These are phyloP conservation scores for Wickerhamiella shivajii DNA, from an alignment of 805 yeast genomes.

Conservation along the genomic window DNA sequence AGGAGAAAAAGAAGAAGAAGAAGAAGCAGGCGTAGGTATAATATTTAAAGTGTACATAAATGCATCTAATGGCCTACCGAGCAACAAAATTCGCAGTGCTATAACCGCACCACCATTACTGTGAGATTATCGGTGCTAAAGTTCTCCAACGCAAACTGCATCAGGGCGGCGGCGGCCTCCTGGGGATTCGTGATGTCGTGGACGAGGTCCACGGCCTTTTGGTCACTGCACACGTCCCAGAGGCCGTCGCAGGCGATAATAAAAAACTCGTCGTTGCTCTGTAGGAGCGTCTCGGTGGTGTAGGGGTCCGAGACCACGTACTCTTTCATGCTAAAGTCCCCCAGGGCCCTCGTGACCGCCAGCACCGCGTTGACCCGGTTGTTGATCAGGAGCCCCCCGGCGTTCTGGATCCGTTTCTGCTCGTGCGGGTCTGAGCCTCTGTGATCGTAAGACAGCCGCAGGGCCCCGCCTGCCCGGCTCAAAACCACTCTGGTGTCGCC, in stretches of 20 bases:
- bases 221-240: constrained; percentile 89
- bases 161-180: constrained; percentile 50
- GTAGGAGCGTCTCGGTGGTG: constrained; percentile 73
- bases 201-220: constrained; percentile 63
- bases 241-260: constrained; percentile 93
- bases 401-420: constrained; percentile 52
- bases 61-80: not conserved
- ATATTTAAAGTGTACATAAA: not conserved
- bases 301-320: constrained; percentile 82
- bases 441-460: constrained; percentile 80
- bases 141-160: constrained; percentile 58
- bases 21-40: constrained; percentile 14
- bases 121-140: constrained; percentile 86
- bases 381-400: constrained; percentile 80
- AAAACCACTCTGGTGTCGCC: constrained; percentile 85
- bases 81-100: constrained; percentile 13
- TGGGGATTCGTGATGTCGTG: constrained; percentile 38
- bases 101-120: constrained; percentile 68
- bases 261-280: constrained; percentile 53
- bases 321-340: constrained; percentile 85
- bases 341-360: constrained; percentile 87
- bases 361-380: constrained; percentile 90
- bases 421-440: constrained; percentile 77
- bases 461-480: constrained; percentile 57
- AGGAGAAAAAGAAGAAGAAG: constrained; percentile 40